Conservation (phyloP, 176 grass and related monocot species). For the Bromus sterilis region DNA sequence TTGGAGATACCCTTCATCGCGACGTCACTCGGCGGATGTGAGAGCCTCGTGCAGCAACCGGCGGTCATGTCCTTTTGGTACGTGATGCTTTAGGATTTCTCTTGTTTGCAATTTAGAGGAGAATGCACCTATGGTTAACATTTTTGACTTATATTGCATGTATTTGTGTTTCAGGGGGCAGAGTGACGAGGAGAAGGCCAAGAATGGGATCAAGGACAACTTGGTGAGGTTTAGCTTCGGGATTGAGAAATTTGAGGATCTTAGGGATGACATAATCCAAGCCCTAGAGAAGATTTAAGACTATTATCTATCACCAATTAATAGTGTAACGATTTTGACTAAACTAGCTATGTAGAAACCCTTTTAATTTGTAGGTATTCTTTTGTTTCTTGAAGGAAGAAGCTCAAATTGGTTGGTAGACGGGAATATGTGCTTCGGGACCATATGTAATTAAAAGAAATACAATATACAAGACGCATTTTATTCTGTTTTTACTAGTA, state of each 20-base stretch:
- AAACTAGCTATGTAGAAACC: neutral
- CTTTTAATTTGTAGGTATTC: neutral
- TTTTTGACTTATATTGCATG: neutral
- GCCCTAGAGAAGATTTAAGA: conserved; percentile 37
- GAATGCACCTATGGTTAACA: neutral
- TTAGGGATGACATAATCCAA: conserved; percentile 47
- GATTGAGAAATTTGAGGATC: conserved; percentile 51
- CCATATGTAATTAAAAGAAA: neutral
- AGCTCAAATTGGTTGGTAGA: neutral
- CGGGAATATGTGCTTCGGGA: neutral
- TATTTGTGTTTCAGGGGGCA: neutral
- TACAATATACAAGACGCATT: no score
- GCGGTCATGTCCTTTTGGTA: conserved; percentile 64
- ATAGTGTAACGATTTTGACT: neutral
- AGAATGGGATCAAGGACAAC: conserved; percentile 45
- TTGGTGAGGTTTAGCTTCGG: conserved; percentile 56
- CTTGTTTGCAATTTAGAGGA: neutral
- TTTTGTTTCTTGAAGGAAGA: neutral
- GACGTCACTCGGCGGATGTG: conserved; percentile 49
- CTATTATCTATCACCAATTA: neutral
- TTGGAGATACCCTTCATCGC: conserved; percentile 52
- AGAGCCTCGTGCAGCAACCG: conserved; percentile 55
- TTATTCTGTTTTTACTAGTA: no score
- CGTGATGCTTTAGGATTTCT: neutral
- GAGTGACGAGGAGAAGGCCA: conserved; percentile 23